Conservation (phyloP, 768 basidiomycete species). For the Serendipita sp. region DNA sequence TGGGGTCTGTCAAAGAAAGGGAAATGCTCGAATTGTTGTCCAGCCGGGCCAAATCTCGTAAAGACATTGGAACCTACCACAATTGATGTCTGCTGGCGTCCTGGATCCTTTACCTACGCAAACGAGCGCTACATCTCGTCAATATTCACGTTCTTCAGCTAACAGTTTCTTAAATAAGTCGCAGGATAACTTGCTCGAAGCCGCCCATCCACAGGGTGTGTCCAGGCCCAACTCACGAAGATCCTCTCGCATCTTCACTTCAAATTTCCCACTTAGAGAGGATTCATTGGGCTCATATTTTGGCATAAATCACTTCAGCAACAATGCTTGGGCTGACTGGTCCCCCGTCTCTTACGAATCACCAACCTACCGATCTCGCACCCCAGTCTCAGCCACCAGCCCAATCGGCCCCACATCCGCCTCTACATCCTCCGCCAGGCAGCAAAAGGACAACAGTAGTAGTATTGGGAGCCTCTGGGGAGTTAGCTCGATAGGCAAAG, state of each 20-base stretch:
- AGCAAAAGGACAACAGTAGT: neutral
- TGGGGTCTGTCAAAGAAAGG: neutral
- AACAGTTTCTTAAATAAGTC: neutral
- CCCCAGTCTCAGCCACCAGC: neutral
- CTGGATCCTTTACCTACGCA: slow-evolving; percentile 17
- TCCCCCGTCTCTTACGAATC: neutral
- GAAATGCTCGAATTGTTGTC: neutral
- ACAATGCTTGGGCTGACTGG: neutral
- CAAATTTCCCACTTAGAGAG: neutral
- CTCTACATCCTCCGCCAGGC: neutral
- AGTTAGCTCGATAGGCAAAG: slow-evolving; percentile 70
- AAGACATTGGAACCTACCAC: neutral
- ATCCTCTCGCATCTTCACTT: slow-evolving; percentile 2
- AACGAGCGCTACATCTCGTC: neutral
- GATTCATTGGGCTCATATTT: slow-evolving; percentile 2
- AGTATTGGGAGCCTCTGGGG: slow-evolving; percentile 48
- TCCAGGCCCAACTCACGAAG: slow-evolving; percentile 1
- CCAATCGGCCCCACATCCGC: neutral
- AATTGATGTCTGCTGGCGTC: slow-evolving; percentile 37
- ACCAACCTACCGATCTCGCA: neutral
- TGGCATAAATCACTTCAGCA: slow-evolving; percentile 5
- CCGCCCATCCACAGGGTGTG: neutral
- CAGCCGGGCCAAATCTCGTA: neutral
- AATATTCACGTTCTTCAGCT: neutral
- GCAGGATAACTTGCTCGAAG: neutral